Evolutionary conservation across 148 eudicot species (phyloP), one percentile per base, ranked within the genome.

Genomic region (Rhododendron mucronatum): DNA sequence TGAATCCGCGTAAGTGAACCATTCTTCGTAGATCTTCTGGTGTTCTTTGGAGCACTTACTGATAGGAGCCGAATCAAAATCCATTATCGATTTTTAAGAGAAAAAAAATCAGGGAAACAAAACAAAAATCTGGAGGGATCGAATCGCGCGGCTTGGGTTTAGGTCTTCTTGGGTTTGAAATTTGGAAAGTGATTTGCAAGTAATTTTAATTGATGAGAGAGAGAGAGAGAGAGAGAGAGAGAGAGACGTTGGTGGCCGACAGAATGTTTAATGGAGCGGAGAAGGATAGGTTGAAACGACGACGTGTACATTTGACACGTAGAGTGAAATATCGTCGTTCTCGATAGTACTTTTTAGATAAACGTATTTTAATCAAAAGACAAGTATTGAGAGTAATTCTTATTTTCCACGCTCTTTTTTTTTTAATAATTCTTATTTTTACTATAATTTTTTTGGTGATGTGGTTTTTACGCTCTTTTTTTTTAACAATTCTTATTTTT

Each of bases 1-100:
- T 87, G 93, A 87, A 93, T 95, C 96, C 48, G 95, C 95, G 83
- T 26, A 89, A 88, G 87, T 78, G 80, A 95, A 95, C 98, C 96
- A 95, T 10, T 88, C 87, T 37, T 90, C 92, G 61, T 93, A 95
- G 85, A 90, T 89, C 83, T 86, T 93, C 78, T 86, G 88, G 57
- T 93, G 91, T 82, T 94, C 93, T 75, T 91, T 91, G 28, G 96
- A 93, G 84, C 94, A 93, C 57, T 86, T 78, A 47, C 57, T 23
- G 51, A 78, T 88, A 39, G 93, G 86, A 82, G 89, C 86, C n/a
- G 95, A 89, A 81, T 89, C 87, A 4, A 92, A 89, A 85, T 94
- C 95, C 97, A 94, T 94, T 87, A 9, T 26, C 37, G 2, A 21
- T 18, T 48, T 26, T 5, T 41, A 7, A 5, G 44, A 0, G n/a